Evolutionary conservation across 768 basidiomycete genomes (phyloP).

Genomic region (Pleurotus pulmonarius): DNA sequence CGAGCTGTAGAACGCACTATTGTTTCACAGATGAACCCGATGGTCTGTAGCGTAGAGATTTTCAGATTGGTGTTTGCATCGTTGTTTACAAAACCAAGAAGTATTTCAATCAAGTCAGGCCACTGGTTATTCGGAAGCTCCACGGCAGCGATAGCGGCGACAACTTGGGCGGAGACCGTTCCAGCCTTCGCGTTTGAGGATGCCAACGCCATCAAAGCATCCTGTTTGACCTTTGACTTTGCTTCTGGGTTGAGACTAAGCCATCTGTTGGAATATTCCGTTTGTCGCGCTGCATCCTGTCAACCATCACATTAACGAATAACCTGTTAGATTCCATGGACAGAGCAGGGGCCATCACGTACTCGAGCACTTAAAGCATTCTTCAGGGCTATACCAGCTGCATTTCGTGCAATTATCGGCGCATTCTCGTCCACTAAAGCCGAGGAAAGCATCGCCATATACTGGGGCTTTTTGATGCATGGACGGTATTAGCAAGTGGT

Average conservation of each 20-base stretch:
- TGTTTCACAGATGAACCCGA: constrained; percentile 96
- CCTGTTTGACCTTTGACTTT: constrained; percentile 83
- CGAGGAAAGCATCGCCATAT: constrained; percentile 86
- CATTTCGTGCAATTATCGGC: constrained; percentile 77
- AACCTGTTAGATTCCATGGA: constrained; percentile 15
- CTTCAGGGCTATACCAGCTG: constrained; percentile 96
- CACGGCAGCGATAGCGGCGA: constrained; percentile 90
- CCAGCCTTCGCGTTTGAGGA: constrained; percentile 72
- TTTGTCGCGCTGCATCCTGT: constrained; percentile 74
- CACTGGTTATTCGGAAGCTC: constrained; percentile 88
- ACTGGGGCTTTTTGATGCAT: constrained; percentile 64
- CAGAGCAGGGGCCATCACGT: constrained; percentile 30
- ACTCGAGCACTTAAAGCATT: constrained; percentile 90
- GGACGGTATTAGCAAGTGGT: neutral
- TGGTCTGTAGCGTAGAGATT: constrained; percentile 88
- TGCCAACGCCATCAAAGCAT: constrained; percentile 77
- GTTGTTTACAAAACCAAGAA: constrained; percentile 85
- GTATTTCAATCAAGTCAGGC: constrained; percentile 83
- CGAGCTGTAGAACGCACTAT: constrained; percentile 61
- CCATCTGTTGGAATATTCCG: constrained; percentile 79
- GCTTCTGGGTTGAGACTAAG: constrained; percentile 64
- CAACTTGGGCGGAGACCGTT: constrained; percentile 86
- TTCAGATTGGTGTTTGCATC: constrained; percentile 64
- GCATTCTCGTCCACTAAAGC: constrained; percentile 78
- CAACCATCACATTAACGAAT: constrained; percentile 14